Percentiles rank a stretch among this genome's conserved stretches.
These are phyloP conservation scores for Phytophthora crassamura DNA, from an alignment of 352 stramenopile genomes.

Conservation along the genomic window DNA sequence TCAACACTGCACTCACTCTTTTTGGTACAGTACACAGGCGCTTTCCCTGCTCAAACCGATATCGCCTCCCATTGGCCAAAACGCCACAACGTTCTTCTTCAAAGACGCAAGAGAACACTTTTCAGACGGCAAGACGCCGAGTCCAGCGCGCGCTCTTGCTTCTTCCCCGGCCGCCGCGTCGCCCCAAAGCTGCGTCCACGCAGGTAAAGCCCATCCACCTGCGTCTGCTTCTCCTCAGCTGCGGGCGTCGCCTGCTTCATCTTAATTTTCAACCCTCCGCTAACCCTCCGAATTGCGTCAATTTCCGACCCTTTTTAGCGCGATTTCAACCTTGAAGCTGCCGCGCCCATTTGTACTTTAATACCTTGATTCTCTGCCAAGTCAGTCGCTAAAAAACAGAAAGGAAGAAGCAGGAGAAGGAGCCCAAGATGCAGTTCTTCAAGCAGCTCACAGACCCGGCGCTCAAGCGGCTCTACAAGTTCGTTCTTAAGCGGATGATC, in stretches of 20 bases:
- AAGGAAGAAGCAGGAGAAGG: conserved; percentile 7
- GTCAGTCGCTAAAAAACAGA: not conserved
- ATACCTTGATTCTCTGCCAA: too few relatives aligned
- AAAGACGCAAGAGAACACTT: conserved; percentile 31
- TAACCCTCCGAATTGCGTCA: conserved; percentile 19
- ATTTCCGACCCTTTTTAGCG: conserved; percentile 9
- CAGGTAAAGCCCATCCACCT: conserved; percentile 12
- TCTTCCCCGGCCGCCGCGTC: not conserved
- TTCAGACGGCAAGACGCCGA: conserved; percentile 30
- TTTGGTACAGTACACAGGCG: conserved; percentile 1
- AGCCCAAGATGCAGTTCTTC: conserved; percentile 81
- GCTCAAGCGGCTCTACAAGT: conserved; percentile 92
- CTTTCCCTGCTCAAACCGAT: not conserved
- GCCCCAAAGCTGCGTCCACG: not conserved
- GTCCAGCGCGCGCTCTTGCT: conserved; percentile 6
- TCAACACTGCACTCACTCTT: not conserved
- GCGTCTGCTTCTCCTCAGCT: not conserved
- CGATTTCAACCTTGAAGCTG: conserved; percentile 5
- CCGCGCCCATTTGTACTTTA: too few relatives aligned
- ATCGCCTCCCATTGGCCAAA: conserved; percentile 1
- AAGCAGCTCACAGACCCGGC: conserved; percentile 89
- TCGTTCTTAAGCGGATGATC: conserved; percentile 91
- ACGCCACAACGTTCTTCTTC: conserved; percentile 27
- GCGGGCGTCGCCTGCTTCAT: not conserved
- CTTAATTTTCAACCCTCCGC: conserved; percentile 2